Evolutionary conservation across 1,284 basidiomycete genomes (phyloP).

Genomic region (Tausonia pullulans): DNA sequence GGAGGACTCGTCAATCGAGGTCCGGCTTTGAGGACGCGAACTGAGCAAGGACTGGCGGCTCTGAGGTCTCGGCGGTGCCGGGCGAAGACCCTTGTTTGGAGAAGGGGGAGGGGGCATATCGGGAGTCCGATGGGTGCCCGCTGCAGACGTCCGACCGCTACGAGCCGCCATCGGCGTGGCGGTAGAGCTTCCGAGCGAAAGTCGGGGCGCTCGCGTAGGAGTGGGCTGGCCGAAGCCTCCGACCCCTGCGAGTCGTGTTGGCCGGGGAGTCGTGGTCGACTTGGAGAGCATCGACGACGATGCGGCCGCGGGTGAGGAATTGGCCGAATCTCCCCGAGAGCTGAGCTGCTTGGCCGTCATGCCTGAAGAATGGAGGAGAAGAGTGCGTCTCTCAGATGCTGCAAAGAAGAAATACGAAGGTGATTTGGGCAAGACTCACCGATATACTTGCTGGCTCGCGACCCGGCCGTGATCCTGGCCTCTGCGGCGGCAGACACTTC

Average conservation of each 20-base stretch:
- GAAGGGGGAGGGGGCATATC: slow-evolving; percentile 37
- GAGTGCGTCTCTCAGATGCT: not conserved
- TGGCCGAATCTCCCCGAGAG: slow-evolving; percentile 36
- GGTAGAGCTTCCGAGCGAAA: slow-evolving; percentile 16
- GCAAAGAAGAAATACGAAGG: slow-evolving; percentile 22
- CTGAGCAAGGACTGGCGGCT: slow-evolving; percentile 11
- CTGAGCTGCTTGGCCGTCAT: slow-evolving; percentile 67
- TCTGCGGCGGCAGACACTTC: slow-evolving; percentile 27
- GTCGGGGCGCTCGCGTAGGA: slow-evolving; percentile 41
- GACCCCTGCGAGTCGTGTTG: slow-evolving; percentile 24
- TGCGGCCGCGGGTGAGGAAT: slow-evolving; percentile 18
- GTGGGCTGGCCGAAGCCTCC: slow-evolving; percentile 43
- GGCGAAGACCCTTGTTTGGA: slow-evolving; percentile 25
- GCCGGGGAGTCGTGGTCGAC: slow-evolving; percentile 29
- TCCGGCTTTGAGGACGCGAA: slow-evolving; percentile 10
- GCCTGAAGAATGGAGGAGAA: slow-evolving; percentile 30
- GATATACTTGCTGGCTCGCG: slow-evolving; percentile 68
- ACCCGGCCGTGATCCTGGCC: slow-evolving; percentile 59
- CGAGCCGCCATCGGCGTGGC: slow-evolving; percentile 19
- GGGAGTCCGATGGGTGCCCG: slow-evolving; percentile 16
- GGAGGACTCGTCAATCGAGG: not conserved
- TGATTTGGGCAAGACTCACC: slow-evolving; percentile 6
- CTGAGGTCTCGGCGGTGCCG: not conserved
- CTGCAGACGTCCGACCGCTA: slow-evolving; percentile 18
- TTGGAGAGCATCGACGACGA: slow-evolving; percentile 21